A percentile compares a stretch with the other conserved stretches of the same genome.
These are phyloP conservation scores for Syzygium aqueum DNA, from an alignment of 345 rosid species.

Conservation along the genomic window DNA sequence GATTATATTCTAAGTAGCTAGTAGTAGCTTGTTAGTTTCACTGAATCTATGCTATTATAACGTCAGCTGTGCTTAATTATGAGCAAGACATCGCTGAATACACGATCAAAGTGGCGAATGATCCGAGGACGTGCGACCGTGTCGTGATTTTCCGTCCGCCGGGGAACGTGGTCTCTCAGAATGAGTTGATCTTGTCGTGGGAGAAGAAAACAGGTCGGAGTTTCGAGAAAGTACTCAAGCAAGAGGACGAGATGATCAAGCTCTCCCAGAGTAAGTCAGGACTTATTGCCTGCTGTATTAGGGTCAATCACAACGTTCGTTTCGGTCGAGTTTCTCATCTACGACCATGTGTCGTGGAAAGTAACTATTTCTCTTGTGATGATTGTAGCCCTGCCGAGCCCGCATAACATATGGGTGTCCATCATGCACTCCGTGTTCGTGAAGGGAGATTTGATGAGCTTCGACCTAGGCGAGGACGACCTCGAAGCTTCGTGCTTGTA, in stretches of 20 bases:
- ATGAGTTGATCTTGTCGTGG: conserved; percentile 24
- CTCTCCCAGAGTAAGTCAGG: conserved; percentile 19
- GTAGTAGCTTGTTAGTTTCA: neutral
- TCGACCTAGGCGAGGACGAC: conserved; percentile 8
- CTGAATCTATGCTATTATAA: neutral
- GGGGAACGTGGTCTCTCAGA: conserved; percentile 15
- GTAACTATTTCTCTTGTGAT: neutral
- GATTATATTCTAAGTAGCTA: too few relatives aligned
- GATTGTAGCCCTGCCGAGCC: conserved; percentile 14
- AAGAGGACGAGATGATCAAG: conserved; percentile 15
- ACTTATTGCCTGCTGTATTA: neutral
- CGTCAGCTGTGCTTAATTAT: conserved; percentile 25
- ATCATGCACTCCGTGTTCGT: conserved; percentile 7
- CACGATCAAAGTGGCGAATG: conserved; percentile 23
- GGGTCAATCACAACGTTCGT: neutral
- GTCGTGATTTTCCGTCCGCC: conserved; percentile 13
- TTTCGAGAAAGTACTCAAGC: conserved; percentile 15
- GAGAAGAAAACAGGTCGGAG: conserved; percentile 20
- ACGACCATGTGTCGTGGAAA: neutral
- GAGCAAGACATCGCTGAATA: conserved; percentile 29
- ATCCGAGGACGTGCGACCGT: conserved; percentile 19
- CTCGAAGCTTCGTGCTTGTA: conserved; percentile 18
- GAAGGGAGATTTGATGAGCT: conserved; percentile 7
- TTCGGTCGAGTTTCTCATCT: neutral
- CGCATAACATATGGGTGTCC: conserved; percentile 13